These are phyloP conservation scores for Chaetomium globosum DNA, from an alignment of 2,329 filamentous ascomycete genomes.

Conservation along the genomic window DNA sequence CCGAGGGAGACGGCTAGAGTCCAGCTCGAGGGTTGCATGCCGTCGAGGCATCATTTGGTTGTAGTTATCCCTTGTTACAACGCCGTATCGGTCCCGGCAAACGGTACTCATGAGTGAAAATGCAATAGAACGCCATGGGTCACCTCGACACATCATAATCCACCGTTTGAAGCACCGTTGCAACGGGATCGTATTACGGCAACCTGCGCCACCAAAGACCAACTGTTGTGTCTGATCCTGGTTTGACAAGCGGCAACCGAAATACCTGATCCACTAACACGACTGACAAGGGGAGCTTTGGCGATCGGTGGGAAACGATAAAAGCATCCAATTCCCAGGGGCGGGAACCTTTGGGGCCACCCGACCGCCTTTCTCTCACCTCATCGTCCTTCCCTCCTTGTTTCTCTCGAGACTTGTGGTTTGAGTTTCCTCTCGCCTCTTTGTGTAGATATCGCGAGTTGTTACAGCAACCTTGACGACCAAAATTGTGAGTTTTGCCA, in stretches of 20 bases:
- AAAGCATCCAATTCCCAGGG: constrained; percentile 33
- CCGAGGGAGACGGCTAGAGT: neutral
- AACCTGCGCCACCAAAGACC: neutral
- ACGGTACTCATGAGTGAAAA: neutral
- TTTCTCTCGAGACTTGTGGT: neutral
- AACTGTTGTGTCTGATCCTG: constrained; percentile 23
- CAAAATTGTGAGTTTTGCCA: constrained; percentile 19
- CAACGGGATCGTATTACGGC: constrained; percentile 16
- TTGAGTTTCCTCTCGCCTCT: no score
- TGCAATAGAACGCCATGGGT: neutral
- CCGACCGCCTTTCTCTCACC: constrained; percentile 22
- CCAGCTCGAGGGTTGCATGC: constrained; percentile 5
- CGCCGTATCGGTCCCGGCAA: neutral
- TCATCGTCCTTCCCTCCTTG: constrained; percentile 13
- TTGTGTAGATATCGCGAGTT: neutral
- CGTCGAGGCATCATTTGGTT: neutral
- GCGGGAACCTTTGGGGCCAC: constrained; percentile 19
- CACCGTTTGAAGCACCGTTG: neutral
- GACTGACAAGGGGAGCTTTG: constrained; percentile 22
- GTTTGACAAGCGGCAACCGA: constrained; percentile 22
- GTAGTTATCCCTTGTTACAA: neutral
- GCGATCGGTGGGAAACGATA: constrained; percentile 28
- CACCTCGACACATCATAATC: neutral
- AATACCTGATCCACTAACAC: constrained; percentile 38
- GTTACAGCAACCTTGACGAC: neutral